These are phyloP conservation scores for Drechslerella dactyloides DNA, from an alignment of 2,329 filamentous ascomycete genomes.

Conservation along the genomic window DNA sequence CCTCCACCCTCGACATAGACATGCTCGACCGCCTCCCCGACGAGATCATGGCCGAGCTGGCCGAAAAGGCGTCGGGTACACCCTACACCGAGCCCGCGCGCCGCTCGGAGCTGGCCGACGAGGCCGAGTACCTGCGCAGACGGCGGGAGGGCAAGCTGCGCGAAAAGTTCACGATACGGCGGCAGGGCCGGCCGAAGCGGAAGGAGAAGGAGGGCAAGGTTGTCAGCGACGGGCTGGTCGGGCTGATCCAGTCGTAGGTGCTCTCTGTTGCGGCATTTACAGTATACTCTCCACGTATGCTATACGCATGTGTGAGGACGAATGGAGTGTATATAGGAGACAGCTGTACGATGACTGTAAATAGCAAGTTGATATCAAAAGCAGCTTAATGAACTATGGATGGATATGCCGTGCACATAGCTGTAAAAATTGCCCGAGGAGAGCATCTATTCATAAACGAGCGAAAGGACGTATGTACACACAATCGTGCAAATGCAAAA, in stretches of 20 bases:
- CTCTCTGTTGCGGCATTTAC: no score
- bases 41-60: conserved; percentile 41
- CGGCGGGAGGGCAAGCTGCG: conserved; percentile 39
- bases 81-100: conserved; percentile 47
- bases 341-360: not conserved
- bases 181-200: conserved; percentile 13
- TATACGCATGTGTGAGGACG: not conserved
- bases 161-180: conserved; percentile 28
- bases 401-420: no score
- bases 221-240: not conserved
- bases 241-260: not conserved
- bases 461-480: conserved; percentile 13
- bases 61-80: conserved; percentile 47
- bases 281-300: no score
- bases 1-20: conserved; percentile 33
- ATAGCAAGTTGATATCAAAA: not conserved
- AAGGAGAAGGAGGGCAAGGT: conserved; percentile 13
- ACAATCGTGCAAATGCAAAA: not conserved
- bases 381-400: not conserved
- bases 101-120: conserved; percentile 31
- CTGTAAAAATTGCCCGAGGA: not conserved
- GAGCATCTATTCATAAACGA: not conserved
- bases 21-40: conserved; percentile 28
- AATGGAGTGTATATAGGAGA: not conserved
- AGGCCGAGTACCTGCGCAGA: conserved; percentile 34